These are phyloP conservation scores for Salix udensis DNA, from an alignment of 345 rosid genomes.

Conservation along the genomic window DNA sequence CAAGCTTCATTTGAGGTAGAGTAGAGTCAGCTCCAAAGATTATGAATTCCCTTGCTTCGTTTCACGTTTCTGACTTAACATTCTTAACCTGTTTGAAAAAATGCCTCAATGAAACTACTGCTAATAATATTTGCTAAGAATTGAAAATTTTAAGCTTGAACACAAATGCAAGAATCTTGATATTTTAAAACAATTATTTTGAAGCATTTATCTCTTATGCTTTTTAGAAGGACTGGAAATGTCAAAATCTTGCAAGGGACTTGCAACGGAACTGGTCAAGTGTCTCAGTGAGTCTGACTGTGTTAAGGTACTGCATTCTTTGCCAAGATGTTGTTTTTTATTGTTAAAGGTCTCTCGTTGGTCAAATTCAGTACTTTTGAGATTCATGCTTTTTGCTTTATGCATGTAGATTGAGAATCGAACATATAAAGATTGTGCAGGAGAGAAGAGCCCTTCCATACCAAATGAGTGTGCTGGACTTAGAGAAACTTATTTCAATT, in stretches of 20 bases:
- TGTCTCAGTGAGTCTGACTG: slow-evolving; percentile 90
- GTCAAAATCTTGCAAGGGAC: slow-evolving; percentile 97
- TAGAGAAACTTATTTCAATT: slow-evolving; percentile 92
- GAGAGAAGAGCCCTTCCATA: slow-evolving; percentile 77
- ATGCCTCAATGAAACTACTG: neutral
- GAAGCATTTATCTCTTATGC: neutral
- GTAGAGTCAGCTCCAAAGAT: neutral
- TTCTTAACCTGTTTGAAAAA: neutral
- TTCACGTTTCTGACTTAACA: neutral
- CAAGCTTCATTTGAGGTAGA: neutral
- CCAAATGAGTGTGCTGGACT: slow-evolving; percentile 90
- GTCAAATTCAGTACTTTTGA: neutral
- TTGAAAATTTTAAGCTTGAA: neutral
- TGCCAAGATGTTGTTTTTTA: neutral
- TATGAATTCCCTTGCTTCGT: neutral
- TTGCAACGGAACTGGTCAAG: slow-evolving; percentile 87
- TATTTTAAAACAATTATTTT: neutral
- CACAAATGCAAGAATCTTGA: neutral
- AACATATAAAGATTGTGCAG: slow-evolving; percentile 75
- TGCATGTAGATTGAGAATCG: slow-evolving; percentile 60
- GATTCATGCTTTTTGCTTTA: neutral
- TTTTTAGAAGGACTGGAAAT: slow-evolving; percentile 22
- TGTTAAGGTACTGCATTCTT: slow-evolving; percentile 46
- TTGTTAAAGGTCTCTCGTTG: neutral
- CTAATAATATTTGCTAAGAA: neutral